Evolutionary conservation across 1,139 yeast species (phyloP), one percentile per base, ranked within the genome.

Genomic region (Candida albicans): DNA sequence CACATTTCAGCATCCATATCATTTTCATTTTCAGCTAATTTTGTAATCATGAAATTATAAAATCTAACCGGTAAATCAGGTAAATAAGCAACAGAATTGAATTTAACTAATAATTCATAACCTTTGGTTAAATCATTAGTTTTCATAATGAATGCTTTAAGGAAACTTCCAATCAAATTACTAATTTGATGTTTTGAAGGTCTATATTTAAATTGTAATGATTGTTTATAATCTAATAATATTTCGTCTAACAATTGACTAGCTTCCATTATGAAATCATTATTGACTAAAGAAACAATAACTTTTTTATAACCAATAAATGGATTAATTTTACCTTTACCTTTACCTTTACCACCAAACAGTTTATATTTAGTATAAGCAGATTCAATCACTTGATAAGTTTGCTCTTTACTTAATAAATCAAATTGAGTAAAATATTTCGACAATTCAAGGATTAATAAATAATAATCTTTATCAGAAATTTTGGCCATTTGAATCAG

Each of bases 241-340:
- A 73, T 64, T 15, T 64, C 61, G 46, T 84, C 87, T 53, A 85
- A 64, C 44, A 83, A 73, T 49, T 75, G 70, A 0, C 84, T 73
- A 1, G 89, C 83, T 31, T 73, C 53, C 4, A 68, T 65, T 34
- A 71, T 52, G 51, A 81, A 77, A 36, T 73, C 74, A 37, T 78
- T 77, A 46, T 66, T 64, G 8, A 81, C 68, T 44, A 84, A 65
- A 1, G 83, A 69, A 35, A 79, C 70, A 31, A 84, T 68, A 48
- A 82, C 59, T 36, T 68, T 60, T 1, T 79, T 62, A 57, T 82
- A 83, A 32, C 82, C 70, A 30, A 61, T 58, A 53, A 69, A 76
- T 52, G 79, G 82, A 44, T 65, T 55, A 13, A 58, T 42, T 7
- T 51, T 43, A 31, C n/a, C n/a, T n/a, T n/a, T n/a, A n/a, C n/a